phyloP scores from a whole-genome alignment of 148 eudicot genomes.

The Rhododendron ferrugineum region DNA sequence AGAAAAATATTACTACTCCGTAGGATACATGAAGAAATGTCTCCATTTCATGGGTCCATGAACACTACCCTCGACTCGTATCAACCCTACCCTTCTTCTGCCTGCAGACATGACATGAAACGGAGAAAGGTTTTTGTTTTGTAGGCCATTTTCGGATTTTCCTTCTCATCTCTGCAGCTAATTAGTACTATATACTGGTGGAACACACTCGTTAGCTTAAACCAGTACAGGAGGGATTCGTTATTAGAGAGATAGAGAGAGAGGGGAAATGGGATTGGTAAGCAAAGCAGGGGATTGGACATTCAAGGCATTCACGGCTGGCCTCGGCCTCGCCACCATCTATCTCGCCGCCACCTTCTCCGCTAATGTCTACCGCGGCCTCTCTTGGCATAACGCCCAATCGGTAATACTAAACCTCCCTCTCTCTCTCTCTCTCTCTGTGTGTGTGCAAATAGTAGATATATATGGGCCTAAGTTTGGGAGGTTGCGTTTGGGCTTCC shows the following conservation, averaged over 20 bases:
- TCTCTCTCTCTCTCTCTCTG: background rate
- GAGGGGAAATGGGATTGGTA: slow-evolving; percentile 38
- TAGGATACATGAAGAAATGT: too few relatives aligned
- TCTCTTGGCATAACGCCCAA: slow-evolving; percentile 80
- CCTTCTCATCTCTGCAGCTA: background rate
- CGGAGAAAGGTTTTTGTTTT: too few relatives aligned
- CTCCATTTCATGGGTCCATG: too few relatives aligned
- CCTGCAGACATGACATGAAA: too few relatives aligned
- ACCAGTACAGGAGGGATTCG: background rate
- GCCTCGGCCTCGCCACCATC: slow-evolving; percentile 71
- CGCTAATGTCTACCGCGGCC: slow-evolving; percentile 78
- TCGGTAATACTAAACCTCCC: slow-evolving; percentile 24
- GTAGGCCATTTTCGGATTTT: too few relatives aligned
- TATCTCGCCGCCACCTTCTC: slow-evolving; percentile 78
- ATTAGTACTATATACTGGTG: too few relatives aligned
- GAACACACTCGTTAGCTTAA: too few relatives aligned
- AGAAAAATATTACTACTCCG: too few relatives aligned
- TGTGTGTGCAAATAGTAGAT: too few relatives aligned
- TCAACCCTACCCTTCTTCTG: too few relatives aligned
- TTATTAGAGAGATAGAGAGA: background rate
- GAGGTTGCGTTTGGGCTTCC: background rate
- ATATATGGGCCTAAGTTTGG: background rate
- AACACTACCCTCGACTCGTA: too few relatives aligned
- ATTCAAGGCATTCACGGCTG: slow-evolving; percentile 75
- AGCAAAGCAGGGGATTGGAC: slow-evolving; percentile 63